phyloP scores from a whole-genome alignment of 345 rosid genomes.

The Citrus hindsii region DNA sequence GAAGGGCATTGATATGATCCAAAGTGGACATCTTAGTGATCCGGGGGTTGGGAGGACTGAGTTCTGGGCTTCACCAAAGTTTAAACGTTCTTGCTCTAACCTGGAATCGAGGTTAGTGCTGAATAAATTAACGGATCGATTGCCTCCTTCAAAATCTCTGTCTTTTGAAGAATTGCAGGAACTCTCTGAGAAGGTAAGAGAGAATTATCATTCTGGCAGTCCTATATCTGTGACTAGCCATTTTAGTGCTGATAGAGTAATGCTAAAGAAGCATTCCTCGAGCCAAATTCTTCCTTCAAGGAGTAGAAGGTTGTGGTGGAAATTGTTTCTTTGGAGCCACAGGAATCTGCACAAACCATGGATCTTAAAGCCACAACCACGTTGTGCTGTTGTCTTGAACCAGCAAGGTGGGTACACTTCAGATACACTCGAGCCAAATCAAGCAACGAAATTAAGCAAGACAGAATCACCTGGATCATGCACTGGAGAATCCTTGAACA shows the following conservation, averaged over 20 bases:
- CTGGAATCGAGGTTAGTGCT: conserved; percentile 45
- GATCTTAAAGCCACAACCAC: conserved; percentile 34
- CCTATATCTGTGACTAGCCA: conserved; percentile 50
- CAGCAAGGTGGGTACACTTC: conserved; percentile 85
- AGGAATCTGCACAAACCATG: conserved; percentile 61
- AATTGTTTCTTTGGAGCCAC: conserved; percentile 92
- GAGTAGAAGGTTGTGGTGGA: conserved; percentile 82
- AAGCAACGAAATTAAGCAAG: conserved; percentile 27
- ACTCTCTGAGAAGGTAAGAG: conserved; percentile 10
- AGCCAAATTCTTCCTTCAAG: conserved; percentile 92
- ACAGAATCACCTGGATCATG: conserved; percentile 46
- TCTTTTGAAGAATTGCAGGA: conserved; percentile 37
- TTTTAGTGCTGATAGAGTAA: conserved; percentile 82
- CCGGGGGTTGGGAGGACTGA: conserved; percentile 60
- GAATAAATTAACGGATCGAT: conserved; percentile 29
- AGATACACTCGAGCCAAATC: conserved; percentile 62
- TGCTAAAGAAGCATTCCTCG: conserved; percentile 88
- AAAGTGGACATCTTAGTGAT: conserved; percentile 79
- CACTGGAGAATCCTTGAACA: conserved; percentile 39
- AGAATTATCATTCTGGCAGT: conserved; percentile 26
- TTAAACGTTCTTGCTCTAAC: conserved; percentile 78
- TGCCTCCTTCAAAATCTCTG: conserved; percentile 37
- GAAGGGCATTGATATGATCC: conserved; percentile 23
- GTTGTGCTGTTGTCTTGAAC: conserved; percentile 25
- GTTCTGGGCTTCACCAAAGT: conserved; percentile 67